Percentiles rank a stretch among this genome's conserved stretches.
phyloP scores from a whole-genome alignment of 2,329 filamentous ascomycete genomes.

The Aspergillus alliaceus region DNA sequence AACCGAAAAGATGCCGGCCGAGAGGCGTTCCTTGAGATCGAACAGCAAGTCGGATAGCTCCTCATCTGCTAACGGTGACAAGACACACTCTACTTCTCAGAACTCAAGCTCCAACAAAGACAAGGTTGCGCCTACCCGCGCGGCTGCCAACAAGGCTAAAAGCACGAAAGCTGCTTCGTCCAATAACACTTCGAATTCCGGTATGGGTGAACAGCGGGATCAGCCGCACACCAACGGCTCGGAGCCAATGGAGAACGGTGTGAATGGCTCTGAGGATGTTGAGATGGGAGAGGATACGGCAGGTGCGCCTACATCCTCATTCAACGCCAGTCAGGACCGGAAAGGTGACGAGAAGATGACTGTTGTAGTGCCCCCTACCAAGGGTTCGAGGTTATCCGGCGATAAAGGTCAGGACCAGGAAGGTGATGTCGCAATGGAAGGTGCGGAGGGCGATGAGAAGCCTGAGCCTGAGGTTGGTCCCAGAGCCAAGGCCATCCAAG shows the following conservation, averaged over 20 bases:
- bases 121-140: conserved; percentile 44
- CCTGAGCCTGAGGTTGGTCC: conserved; percentile 45
- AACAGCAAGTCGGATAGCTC: conserved; percentile 49
- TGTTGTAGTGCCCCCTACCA: conserved; percentile 73
- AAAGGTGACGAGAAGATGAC: conserved; percentile 78
- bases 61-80: conserved; percentile 49
- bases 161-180: conserved; percentile 36
- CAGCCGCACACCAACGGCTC: conserved; percentile 67
- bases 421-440: conserved; percentile 71
- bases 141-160: conserved; percentile 43
- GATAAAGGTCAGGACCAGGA: conserved; percentile 61
- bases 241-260: conserved; percentile 67
- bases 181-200: conserved; percentile 36
- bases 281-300: conserved; percentile 67
- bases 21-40: conserved; percentile 48
- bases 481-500: conserved; percentile 52
- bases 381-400: conserved; percentile 60
- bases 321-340: conserved; percentile 65
- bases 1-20: conserved; percentile 45
- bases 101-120: conserved; percentile 46
- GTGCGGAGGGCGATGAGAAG: conserved; percentile 47
- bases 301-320: conserved; percentile 50
- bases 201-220: conserved; percentile 70
- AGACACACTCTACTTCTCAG: conserved; percentile 44
- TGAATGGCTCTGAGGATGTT: conserved; percentile 65